Evolutionary conservation across 1,284 basidiomycete genomes (phyloP).

Genomic region (Pisolithus thermaeus): DNA sequence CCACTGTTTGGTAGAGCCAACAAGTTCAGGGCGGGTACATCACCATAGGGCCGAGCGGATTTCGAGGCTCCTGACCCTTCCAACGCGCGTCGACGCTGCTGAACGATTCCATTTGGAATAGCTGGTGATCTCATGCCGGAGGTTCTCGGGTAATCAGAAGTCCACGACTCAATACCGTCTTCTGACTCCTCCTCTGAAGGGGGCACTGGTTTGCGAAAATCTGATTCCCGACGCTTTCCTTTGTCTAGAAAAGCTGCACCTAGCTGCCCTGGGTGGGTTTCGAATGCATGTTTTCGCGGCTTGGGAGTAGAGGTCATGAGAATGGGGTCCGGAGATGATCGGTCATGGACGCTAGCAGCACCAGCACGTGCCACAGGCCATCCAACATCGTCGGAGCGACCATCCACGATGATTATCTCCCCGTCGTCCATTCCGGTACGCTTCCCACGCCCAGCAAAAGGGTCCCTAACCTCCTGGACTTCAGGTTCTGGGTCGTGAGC

Average conservation of each 20-base stretch:
- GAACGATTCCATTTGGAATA: conserved; percentile 20
- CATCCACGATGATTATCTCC: conserved; percentile 17
- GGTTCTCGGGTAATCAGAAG: conserved; percentile 4
- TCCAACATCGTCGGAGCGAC: conserved; percentile 21
- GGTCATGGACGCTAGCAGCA: not conserved
- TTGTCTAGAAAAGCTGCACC: conserved; percentile 10
- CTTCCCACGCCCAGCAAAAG: not conserved
- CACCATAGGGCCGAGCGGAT: not conserved
- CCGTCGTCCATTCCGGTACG: conserved; percentile 8
- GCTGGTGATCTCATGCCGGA: not conserved
- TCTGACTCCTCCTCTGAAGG: conserved; percentile 18
- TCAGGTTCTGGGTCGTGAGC: conserved; percentile 15
- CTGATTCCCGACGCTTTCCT: conserved; percentile 20
- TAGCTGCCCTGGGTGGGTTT: conserved; percentile 14
- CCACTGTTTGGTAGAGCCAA: not conserved
- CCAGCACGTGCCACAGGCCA: conserved; percentile 10
- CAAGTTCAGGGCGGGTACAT: conserved; percentile 10
- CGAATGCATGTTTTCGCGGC: conserved; percentile 15
- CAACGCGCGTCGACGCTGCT: conserved; percentile 1
- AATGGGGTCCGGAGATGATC: conserved; percentile 25
- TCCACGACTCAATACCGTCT: conserved; percentile 20
- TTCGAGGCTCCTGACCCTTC: conserved; percentile 10
- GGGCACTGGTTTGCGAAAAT: conserved; percentile 3
- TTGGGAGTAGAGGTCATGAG: not conserved
- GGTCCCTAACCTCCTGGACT: conserved; percentile 15